Evolutionary conservation across 768 basidiomycete genomes (phyloP), one percentile per base, ranked within the genome.

Genomic region (Phaffia tasmanica): DNA sequence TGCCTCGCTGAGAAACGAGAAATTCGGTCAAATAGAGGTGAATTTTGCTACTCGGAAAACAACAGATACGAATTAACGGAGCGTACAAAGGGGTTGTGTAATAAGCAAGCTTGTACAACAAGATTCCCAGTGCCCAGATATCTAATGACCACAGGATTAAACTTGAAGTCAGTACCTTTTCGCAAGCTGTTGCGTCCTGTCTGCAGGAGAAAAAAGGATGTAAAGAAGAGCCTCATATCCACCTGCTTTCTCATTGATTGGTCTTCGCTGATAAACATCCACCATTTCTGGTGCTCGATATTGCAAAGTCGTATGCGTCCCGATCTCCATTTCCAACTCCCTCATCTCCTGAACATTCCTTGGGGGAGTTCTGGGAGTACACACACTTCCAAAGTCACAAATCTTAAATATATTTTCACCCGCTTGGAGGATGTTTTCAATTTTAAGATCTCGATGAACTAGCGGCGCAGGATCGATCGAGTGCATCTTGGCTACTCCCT

Each of bases 241-340:
- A 76, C 76, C 76, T 21, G 87, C 88, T 79, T 92, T 94, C 76
- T 93, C 90, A 74, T 92, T 90, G 46, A 92, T 82, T 1, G 88
- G 86, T 66, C 88, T 81, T 69, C 89, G 82, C 29, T 86, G 81
- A 76, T 87, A 87, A 0, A 86, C 83, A 74, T 99, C 94, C 19
- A 98, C 87, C 90, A 99, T 95, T 77, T 99, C 95, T 1, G 95
- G 94, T n/a, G 94, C 90, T 54, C 95, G 81, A 74, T 99, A 99
- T 75, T 98, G 95, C 69, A 98, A 80, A 3, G 95, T 99, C 2
- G 95, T 99, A 73, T 95, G 88, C 71, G 86, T 83, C 75, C 94
- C 93, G 56, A 99, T 81, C 76, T 98, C 94, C 47, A 86, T 83
- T 72, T 97, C 94, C 23, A 95, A 80, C 19, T 83, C 83, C 55